phyloP scores from a whole-genome alignment of 2,329 filamentous ascomycete species.

The Diaporthe citri region DNA sequence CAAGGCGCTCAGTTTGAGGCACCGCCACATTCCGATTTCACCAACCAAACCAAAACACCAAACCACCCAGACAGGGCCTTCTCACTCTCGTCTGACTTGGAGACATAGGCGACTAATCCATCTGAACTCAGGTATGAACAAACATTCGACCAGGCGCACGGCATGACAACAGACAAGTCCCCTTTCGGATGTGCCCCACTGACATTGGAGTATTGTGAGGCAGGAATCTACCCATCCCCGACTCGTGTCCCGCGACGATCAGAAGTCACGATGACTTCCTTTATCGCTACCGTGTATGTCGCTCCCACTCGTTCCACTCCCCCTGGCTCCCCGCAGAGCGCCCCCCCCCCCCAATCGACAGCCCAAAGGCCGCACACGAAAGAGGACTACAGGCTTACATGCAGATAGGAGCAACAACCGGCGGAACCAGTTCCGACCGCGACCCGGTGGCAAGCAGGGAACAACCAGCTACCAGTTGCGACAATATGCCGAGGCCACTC shows the following conservation, averaged over 20 bases:
- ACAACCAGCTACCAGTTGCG: slow-evolving; percentile 90
- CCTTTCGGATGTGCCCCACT: slow-evolving; percentile 21
- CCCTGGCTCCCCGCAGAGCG: slow-evolving; percentile 47
- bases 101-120: not conserved
- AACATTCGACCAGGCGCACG: slow-evolving; percentile 8
- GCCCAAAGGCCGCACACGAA: not conserved
- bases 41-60: slow-evolving; percentile 1
- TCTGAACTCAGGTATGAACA: slow-evolving; percentile 29
- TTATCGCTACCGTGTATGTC: slow-evolving; percentile 86
- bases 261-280: slow-evolving; percentile 73
- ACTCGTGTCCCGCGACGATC: not conserved
- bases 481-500: slow-evolving; percentile 97
- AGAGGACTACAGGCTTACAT: slow-evolving; percentile 15
- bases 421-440: slow-evolving; percentile 91
- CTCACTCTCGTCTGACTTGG: not conserved
- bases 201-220: slow-evolving; percentile 11
- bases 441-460: slow-evolving; percentile 86
- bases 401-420: slow-evolving; percentile 81
- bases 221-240: slow-evolving; percentile 1
- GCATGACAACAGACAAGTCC: not conserved
- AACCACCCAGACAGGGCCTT: not conserved
- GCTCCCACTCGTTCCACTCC: slow-evolving; percentile 53
- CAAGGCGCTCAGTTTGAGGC: not conserved
- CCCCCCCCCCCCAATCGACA: slow-evolving; percentile 49
- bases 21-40: slow-evolving; percentile 8